Evolutionary conservation across 305 asterid species (phyloP), one percentile per base, ranked within the genome.

Genomic region (Fraxinus dipetala): DNA sequence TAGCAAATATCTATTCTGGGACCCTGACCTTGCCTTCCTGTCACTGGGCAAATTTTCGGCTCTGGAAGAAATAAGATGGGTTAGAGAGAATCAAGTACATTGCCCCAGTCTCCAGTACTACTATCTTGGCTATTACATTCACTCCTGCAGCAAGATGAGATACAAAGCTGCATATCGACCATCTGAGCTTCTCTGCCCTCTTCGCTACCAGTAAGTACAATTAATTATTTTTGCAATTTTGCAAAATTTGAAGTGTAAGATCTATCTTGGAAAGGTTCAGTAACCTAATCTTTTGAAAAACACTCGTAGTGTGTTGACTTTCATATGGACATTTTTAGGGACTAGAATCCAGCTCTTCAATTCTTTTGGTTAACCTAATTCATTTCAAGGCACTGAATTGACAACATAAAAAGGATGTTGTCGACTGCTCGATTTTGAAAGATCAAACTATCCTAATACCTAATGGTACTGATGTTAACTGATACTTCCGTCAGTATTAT

Each of bases 1-100:
- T 7, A 96, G 98, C 92, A 96, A 96, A 87, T 96, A 96, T 87
- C 90, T 96, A 81, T 96, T 96, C 85, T 94, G 99, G 99, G 99
- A 96, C 87, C 99, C 99, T 51, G 99, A 93, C 82, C 83, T 92
- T 79, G 95, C 99, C 84, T 84, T 83, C 83, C 85, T 96, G 80
- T 96, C 99, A 35, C 96, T 94, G 75, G 99, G 99, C n/a, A 96
- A 94, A 86, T 92, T 87, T 87, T 93, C 99, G 9, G 97, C 98
- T 88, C 83, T 93, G 74, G 89, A 94, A 90, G 99, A 96, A 89
- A 93, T 96, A 85, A 85, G 80, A 80, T 96, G 98, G 92, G 88
- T 96, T 78, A 85, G 78, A 67, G 91, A 92, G 92, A 96, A 89
- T 87, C 91, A 92, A 89, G 82, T 80, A 22, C 89, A 86, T 82